A percentile compares a stretch with the other conserved stretches of the same genome.
Conservation (phyloP, 257 asterid genomes). For the Sherardia arvensis region DNA sequence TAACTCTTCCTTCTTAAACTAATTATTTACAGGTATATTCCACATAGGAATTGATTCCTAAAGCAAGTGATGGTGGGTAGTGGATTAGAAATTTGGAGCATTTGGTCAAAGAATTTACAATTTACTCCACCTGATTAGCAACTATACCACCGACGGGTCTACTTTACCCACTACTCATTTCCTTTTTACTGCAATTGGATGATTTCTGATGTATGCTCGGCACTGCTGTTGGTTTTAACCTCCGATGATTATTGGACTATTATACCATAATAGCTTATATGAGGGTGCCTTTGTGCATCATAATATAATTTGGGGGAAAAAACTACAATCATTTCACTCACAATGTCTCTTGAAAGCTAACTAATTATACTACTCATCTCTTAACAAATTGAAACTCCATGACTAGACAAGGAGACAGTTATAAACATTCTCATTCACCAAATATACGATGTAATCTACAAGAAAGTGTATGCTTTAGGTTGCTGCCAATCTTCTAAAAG, state of each 20-base stretch:
- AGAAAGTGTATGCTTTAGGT: neutral
- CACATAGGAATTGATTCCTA: neutral
- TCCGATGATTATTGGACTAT: neutral
- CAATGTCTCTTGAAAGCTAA: neutral
- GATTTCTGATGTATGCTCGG: neutral
- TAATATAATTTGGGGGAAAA: no score
- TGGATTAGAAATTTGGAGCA: no score
- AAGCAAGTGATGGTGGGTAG: no score
- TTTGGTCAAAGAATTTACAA: neutral
- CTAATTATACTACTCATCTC: neutral
- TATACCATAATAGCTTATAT: neutral
- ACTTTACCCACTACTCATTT: neutral
- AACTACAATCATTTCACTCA: neutral
- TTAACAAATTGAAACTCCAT: neutral
- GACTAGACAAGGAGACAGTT: neutral
- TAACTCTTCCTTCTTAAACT: neutral
- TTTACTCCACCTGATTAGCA: no score
- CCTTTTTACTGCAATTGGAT: neutral
- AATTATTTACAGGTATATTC: neutral
- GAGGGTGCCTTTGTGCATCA: neutral
- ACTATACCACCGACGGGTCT: no score
- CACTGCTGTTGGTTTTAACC: neutral
- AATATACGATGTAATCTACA: neutral
- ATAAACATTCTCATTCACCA: neutral
- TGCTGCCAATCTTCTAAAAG: conserved; percentile 1